A percentile compares a stretch with the other conserved stretches of the same genome.
These are phyloP conservation scores for Pyrenula massariospora DNA, from an alignment of 495 filamentous ascomycete species.

Conservation along the genomic window DNA sequence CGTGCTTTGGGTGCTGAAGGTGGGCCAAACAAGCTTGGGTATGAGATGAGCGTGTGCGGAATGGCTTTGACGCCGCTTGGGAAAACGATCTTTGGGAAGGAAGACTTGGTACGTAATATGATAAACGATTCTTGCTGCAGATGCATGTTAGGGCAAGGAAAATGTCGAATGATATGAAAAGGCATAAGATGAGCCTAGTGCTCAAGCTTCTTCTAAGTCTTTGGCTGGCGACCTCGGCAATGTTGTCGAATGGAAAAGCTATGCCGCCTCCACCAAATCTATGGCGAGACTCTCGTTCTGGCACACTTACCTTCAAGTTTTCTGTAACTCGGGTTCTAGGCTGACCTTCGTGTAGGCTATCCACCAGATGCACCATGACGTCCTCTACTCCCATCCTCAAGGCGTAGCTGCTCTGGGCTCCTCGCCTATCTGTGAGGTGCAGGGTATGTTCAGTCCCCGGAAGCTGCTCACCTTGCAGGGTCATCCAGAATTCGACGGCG, in stretches of 20 bases:
- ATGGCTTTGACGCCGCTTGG: slow-evolving; percentile 50
- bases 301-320: not conserved
- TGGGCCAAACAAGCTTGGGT: slow-evolving; percentile 42
- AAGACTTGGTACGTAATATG: slow-evolving; percentile 38
- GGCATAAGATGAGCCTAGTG: not conserved
- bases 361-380: slow-evolving; percentile 1
- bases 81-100: slow-evolving; percentile 47
- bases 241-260: slow-evolving; percentile 1
- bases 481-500: not conserved
- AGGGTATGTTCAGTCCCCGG: not conserved
- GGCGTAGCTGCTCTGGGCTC: not conserved
- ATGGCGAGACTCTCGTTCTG: not conserved
- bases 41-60: slow-evolving; percentile 56
- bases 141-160: not conserved
- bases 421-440: not conserved
- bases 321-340: not conserved
- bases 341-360: not conserved
- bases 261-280: slow-evolving; percentile 22
- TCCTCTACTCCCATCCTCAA: not conserved
- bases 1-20: slow-evolving; percentile 53
- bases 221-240: not conserved
- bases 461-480: not conserved
- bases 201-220: not conserved
- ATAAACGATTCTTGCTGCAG: not conserved
- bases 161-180: not conserved